Base-by-base conservation (phyloP, 345 rosid genomes). In the Orychophragmus violaceus region DNA sequence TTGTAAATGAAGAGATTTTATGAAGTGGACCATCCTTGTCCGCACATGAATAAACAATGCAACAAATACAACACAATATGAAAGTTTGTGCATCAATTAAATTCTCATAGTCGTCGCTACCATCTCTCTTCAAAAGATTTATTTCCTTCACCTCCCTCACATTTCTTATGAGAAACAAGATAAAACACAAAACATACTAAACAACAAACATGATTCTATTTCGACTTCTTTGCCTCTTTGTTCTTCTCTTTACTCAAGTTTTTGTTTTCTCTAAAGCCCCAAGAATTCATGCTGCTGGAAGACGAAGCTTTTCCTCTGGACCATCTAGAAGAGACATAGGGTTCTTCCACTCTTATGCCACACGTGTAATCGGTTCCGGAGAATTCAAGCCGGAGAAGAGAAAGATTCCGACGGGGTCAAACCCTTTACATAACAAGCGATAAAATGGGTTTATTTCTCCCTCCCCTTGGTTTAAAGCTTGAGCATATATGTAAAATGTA, bases 401-500 rank as follows among this genome's bases (percentile, higher is more conserved):
- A 59, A 59, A 65, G 48, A 65, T 72, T 29, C 76, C 71, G 56
- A 50, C 71, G 12, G 76, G 76, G 4, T 59, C 71, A 59, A 72
- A 72, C 39, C 71, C 71, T 58, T 58, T 72, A 60, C 76, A 72
- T 7, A 72, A 72, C 62, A 58, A 59, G 67, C 61, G 76, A 50
- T 72, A 53, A 9, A 22, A 24, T 16, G 1, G 23, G 16, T 16
- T 52, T 36, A 1, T 3, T 14, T 7, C 0, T 30, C 27, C 24
- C 52, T 11, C 52, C 18, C 27, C 13, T 69, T 36, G 32, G 36
- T 69, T 58, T 13, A 8, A 35, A 12, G 24, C 39, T 2, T 1
- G 13, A 60, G 10, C 13, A 57, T 45, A 33, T 46, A 35, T 56
- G 29, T 22, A 18, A 57, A 39, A 59, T 41, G 24, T 25, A 36